phyloP scores from a whole-genome alignment of 73 alveolate genomes.

The Paramecium caudatum region DNA sequence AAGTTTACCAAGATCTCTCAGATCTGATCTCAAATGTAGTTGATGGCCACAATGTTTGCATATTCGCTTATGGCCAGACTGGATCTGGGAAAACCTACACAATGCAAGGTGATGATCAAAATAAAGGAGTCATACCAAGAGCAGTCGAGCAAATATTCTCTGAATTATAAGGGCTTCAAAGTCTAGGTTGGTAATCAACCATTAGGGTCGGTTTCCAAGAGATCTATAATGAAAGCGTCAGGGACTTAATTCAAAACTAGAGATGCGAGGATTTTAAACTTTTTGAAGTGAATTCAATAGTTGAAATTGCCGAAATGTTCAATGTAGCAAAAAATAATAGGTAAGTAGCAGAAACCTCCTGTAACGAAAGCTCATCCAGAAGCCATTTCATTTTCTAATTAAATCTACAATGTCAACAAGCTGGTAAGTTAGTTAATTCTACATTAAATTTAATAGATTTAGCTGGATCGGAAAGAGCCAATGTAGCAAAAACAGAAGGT shows the following conservation, averaged over 20 bases:
- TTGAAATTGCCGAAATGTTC: slow-evolving; percentile 39
- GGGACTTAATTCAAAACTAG: slow-evolving; percentile 70
- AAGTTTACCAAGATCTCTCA: slow-evolving; percentile 12
- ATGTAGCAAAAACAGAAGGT: slow-evolving; percentile 89
- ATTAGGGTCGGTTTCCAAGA: slow-evolving; percentile 70
- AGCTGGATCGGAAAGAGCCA: slow-evolving; percentile 93
- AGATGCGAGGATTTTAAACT: slow-evolving; percentile 65
- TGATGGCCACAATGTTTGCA: slow-evolving; percentile 99
- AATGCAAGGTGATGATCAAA: slow-evolving; percentile 93
- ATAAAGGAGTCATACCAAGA: slow-evolving; percentile 97
- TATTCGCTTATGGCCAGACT: slow-evolving; percentile 99
- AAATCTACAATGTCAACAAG: slow-evolving; percentile 78
- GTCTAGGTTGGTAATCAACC: slow-evolving; percentile 63
- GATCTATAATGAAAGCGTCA: slow-evolving; percentile 74
- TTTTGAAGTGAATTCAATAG: slow-evolving; percentile 11
- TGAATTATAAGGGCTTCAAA: slow-evolving; percentile 54
- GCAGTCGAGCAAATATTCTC: slow-evolving; percentile 89
- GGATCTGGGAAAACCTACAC: slow-evolving; percentile 99
- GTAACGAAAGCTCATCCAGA: slow-evolving; percentile 93
- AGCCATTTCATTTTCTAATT: slow-evolving; percentile 94
- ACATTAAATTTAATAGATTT: slow-evolving; percentile 89
- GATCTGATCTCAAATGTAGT: slow-evolving; percentile 68
- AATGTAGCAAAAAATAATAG: slow-evolving; percentile 51
- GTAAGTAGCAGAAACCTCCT: slow-evolving; percentile 88
- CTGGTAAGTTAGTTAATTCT: slow-evolving; percentile 78